Evolutionary conservation across 2,329 filamentous ascomycete genomes (phyloP).

Genomic region (Bimuria novae-zelandiae): DNA sequence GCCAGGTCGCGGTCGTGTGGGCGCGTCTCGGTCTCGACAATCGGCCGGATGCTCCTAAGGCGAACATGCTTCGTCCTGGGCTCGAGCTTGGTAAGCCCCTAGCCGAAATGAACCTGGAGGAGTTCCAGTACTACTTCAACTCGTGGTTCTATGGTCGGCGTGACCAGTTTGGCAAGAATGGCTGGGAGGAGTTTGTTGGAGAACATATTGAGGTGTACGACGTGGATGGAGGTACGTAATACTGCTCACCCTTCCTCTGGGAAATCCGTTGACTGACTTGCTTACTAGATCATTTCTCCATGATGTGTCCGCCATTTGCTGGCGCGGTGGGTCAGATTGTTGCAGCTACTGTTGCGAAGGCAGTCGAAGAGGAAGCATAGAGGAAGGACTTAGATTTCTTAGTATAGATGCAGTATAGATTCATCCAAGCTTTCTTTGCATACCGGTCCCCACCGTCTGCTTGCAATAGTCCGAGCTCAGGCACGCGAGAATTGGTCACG

Average conservation of each 20-base stretch:
- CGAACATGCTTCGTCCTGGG: neutral
- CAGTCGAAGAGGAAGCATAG: too few species aligned
- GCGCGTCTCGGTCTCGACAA: neutral
- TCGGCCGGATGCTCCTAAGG: neutral
- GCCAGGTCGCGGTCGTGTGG: neutral
- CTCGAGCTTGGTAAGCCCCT: neutral
- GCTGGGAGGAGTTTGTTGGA: neutral
- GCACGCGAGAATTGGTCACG: too few species aligned
- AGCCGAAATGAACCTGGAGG: neutral
- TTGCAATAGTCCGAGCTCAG: too few species aligned
- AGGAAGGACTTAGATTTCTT: too few species aligned
- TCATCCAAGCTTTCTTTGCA: too few species aligned
- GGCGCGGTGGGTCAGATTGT: neutral
- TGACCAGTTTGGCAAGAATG: neutral
- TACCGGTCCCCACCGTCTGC: too few species aligned
- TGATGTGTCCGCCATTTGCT: neutral
- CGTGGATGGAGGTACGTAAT: neutral
- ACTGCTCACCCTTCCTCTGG: neutral
- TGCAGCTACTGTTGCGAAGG: neutral
- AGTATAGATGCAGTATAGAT: too few species aligned
- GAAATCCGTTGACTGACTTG: neutral
- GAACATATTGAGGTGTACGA: neutral
- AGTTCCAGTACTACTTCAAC: neutral
- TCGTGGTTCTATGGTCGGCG: conserved; percentile 1
- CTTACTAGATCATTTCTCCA: neutral